These are phyloP conservation scores for Daldinia childiae DNA, from an alignment of 495 filamentous ascomycete species.

Conservation along the genomic window DNA sequence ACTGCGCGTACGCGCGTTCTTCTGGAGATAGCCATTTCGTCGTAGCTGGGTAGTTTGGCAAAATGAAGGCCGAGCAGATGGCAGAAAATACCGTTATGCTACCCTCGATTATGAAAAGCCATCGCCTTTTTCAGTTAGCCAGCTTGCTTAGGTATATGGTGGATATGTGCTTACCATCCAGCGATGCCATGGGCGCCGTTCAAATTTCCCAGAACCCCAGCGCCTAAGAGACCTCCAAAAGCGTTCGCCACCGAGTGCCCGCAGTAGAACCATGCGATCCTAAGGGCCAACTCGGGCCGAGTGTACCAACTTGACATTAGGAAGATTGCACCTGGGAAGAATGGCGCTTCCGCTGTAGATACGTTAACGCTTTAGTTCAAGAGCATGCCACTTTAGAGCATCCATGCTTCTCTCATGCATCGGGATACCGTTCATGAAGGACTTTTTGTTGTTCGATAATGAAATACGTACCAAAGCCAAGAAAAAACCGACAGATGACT, in stretches of 20 bases:
- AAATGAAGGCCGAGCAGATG: conserved; percentile 47
- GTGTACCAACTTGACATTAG: conserved; percentile 64
- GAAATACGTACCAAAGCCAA: conserved; percentile 60
- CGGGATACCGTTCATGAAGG: background rate
- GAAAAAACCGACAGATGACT: conserved; percentile 68
- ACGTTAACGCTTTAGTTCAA: background rate
- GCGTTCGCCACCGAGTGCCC: conserved; percentile 65
- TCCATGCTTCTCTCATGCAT: background rate
- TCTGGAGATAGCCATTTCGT: conserved; percentile 56
- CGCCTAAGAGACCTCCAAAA: conserved; percentile 67
- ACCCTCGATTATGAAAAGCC: conserved; percentile 57
- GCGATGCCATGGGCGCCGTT: conserved; percentile 52
- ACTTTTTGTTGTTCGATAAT: background rate
- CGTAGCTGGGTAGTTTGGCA: conserved; percentile 57
- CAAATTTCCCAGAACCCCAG: conserved; percentile 56
- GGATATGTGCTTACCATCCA: conserved; percentile 47
- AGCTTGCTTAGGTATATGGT: background rate
- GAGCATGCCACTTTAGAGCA: background rate
- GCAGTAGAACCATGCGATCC: conserved; percentile 68
- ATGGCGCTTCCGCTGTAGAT: conserved; percentile 58
- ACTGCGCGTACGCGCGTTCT: conserved; percentile 53
- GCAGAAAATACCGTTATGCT: conserved; percentile 54
- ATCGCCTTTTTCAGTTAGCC: conserved; percentile 23
- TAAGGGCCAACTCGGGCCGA: conserved; percentile 55
- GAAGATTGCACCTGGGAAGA: conserved; percentile 60